Evolutionary conservation across 164 flowering plant genomes (phyloP), one percentile per base, ranked within the genome.

Genomic region (Vitis rotundifolia): DNA sequence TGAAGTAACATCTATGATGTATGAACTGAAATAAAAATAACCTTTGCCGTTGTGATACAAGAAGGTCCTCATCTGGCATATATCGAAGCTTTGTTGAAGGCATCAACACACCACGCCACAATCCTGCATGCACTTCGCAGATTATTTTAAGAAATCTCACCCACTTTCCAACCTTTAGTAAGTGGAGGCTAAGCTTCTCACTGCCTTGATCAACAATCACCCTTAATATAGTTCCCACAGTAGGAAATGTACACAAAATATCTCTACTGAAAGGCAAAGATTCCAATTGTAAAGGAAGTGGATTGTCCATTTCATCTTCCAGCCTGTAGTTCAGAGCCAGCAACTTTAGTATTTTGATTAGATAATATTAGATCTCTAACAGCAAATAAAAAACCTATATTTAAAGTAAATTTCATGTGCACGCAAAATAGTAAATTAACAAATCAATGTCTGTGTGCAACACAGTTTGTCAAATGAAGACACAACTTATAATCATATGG

Each of bases 201-300:
- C 67, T 76, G 51, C 79, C 70, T 70, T 76, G 70, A 53, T 78
- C 81, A 75, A 78, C 67, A 10, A 64, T 28, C 56, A 94, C 79
- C 77, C 92, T 84, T 70, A 94, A 77, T 55, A 89, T 77, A 67
- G 90, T 88, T 72, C 97, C 98, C 78, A 87, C 84, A 54, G 76
- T 22, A 58, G 95, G 98, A 73, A 94, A 86, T 5, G 70, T 78
- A 67, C 89, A 71, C 53, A 89, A 70, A 49, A 81, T 37, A 67
- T 89, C 89, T 76, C 89, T 86, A 57, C 86, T 57, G 71, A 92
- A 74, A 60, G 82, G 76, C 63, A 74, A n/a, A 12, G 76, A 68
- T 73, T 86, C 94, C 77, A 86, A 64, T 2, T 84, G 83, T 58
- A 90, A 75, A 58, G 89, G 92, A 77, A 85, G 84, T 10, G 84